Evolutionary conservation across 2,329 filamentous ascomycete species (phyloP), one percentile per base, ranked within the genome.

Genomic region (Aureobasidium musti): DNA sequence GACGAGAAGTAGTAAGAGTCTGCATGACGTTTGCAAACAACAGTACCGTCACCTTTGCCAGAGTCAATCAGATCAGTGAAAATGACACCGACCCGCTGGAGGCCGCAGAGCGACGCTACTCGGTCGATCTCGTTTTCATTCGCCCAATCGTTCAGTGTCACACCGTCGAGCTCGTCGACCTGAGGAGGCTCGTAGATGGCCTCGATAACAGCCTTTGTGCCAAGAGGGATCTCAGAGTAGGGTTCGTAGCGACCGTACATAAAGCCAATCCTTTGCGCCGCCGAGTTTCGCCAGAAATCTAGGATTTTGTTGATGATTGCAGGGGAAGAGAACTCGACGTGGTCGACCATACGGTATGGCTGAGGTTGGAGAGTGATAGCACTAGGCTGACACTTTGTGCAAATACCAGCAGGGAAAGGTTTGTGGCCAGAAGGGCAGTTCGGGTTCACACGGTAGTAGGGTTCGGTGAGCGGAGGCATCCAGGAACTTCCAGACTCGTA

Each of bases 151-250:
- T 88, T 87, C 66, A 97, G 80, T 0, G 92, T 93, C 54, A 98
- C 86, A 1, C 95, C 95, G 74, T 99, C 95, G 17, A 89, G 75
- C 78, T 99, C 95, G 72, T 93, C 89, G 41, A 94, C 81, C 75
- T 99, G 95, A 2, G 95, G 95, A 5, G 93, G 91, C 76, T 99
- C 95, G 73, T 97, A 99, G 70, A 99, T 97, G 47, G 93, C 94
- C 79, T 99, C 93, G 0, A 99, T 93, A 1, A 99, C 87, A 19
- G 94, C 94, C 79, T 99, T 99, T 66, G 96, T 87, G 11, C 96
- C 96, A 0, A 99, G 84, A 0, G 95, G 96, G 4, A 99, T 92
- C 75, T 96, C 92, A 3, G 89, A 85, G 75, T 99, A 99, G 77
- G 97, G 91, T 69, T 90, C 86, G 74, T 97, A 97, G 63, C 88